Conservation (phyloP, 2,329 filamentous ascomycete species). For the Byssothecium circinans region DNA sequence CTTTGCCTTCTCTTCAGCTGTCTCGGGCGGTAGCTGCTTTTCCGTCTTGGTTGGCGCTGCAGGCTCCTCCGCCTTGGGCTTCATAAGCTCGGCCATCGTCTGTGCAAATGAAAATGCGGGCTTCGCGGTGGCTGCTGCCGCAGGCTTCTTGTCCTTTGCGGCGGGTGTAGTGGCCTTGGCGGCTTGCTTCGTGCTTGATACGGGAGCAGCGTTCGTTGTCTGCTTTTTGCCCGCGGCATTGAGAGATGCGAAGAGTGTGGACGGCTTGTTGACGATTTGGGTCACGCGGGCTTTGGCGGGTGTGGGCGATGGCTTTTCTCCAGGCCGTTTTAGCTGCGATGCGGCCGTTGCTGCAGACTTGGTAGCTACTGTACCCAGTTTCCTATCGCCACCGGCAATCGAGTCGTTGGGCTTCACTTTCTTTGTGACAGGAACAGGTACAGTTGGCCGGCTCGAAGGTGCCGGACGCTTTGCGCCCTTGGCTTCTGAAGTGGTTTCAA, state of each 20-base stretch:
- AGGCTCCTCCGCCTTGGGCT: conserved; percentile 58
- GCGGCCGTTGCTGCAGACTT: conserved; percentile 12
- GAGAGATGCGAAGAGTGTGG: conserved; percentile 50
- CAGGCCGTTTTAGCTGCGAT: conserved; percentile 29
- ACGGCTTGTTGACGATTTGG: conserved; percentile 48
- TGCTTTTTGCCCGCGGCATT: conserved; percentile 51
- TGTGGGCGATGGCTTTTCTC: conserved; percentile 30
- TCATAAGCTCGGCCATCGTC: conserved; percentile 49
- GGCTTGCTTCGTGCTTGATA: conserved; percentile 25
- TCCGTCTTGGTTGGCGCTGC: conserved; percentile 53
- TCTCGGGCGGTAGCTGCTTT: conserved; percentile 61
- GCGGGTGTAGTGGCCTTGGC: conserved; percentile 27
- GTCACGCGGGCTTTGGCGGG: conserved; percentile 37
- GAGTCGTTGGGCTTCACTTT: conserved; percentile 34
- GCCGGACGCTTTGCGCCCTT: conserved; percentile 37
- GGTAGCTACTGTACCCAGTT: conserved; percentile 15
- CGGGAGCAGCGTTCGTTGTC: conserved; percentile 20
- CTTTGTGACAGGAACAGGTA: conserved; percentile 26
- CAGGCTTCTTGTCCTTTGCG: conserved; percentile 35
- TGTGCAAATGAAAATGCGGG: conserved; percentile 44
- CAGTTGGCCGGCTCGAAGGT: conserved; percentile 16
- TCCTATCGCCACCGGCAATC: conserved; percentile 19
- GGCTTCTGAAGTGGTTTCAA: conserved; percentile 23
- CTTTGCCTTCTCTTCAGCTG: conserved; percentile 66
- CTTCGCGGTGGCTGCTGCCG: conserved; percentile 24